phyloP scores from a whole-genome alignment of 352 stramenopile genomes.

The Globisporangium paddicum region DNA sequence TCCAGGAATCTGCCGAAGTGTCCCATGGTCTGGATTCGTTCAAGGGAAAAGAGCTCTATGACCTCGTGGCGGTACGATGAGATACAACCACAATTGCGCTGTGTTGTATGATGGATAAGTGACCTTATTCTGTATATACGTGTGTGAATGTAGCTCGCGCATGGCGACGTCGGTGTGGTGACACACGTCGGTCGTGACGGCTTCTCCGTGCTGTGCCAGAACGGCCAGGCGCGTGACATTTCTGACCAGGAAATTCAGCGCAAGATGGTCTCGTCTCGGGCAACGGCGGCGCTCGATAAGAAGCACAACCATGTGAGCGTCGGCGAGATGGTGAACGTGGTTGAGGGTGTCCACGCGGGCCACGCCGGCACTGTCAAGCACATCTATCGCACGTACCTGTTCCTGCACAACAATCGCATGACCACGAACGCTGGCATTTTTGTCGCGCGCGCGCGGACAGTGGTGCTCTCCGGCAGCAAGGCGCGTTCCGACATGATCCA shows the following conservation, averaged over 20 bases:
- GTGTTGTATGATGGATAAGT: background rate
- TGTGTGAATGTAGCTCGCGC: slow-evolving; percentile 39
- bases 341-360: slow-evolving; percentile 75
- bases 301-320: slow-evolving; percentile 89
- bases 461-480: slow-evolving; percentile 85
- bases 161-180: slow-evolving; percentile 88
- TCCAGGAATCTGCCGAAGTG: slow-evolving; percentile 88
- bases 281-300: slow-evolving; percentile 80
- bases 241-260: slow-evolving; percentile 88
- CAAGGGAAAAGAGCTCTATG: slow-evolving; percentile 88
- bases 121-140: background rate
- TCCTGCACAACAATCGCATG: slow-evolving; percentile 89
- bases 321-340: slow-evolving; percentile 88
- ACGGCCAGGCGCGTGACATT: slow-evolving; percentile 75
- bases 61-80: slow-evolving; percentile 80
- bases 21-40: slow-evolving; percentile 86
- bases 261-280: slow-evolving; percentile 82
- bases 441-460: slow-evolving; percentile 75
- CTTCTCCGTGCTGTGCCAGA: slow-evolving; percentile 87
- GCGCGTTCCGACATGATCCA: slow-evolving; percentile 83
- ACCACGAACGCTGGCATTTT: slow-evolving; percentile 88
- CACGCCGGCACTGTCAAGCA: slow-evolving; percentile 90
- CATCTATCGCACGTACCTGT: slow-evolving; percentile 88
- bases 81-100: too few species aligned
- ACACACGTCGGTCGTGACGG: slow-evolving; percentile 87